A percentile compares a stretch with the other conserved stretches of the same genome.
phyloP scores from a whole-genome alignment of 2,329 filamentous ascomycete genomes.

The Cercospora sp. region DNA sequence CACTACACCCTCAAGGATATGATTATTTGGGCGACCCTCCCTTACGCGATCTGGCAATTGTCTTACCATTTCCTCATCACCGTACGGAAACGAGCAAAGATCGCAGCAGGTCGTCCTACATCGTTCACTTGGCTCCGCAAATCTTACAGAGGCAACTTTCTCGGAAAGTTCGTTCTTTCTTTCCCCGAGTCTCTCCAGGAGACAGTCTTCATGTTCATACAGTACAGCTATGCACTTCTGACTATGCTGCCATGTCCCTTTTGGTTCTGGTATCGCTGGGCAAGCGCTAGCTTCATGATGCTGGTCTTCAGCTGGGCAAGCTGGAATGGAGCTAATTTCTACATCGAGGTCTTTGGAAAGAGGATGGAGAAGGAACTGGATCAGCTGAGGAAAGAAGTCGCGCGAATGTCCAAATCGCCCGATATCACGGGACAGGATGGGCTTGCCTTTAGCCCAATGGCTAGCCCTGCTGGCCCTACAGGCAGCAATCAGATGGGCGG shows the following conservation, averaged over 20 bases:
- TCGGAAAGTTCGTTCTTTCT: slow-evolving; percentile 79
- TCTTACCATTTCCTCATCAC: slow-evolving; percentile 94
- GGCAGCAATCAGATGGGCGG: slow-evolving; percentile 1
- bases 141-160: slow-evolving; percentile 85
- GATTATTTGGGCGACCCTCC: slow-evolving; percentile 91
- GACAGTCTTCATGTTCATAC: slow-evolving; percentile 90
- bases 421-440: slow-evolving; percentile 31
- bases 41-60: slow-evolving; percentile 91
- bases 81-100: slow-evolving; percentile 90
- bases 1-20: slow-evolving; percentile 77
- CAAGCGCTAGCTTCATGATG: slow-evolving; percentile 73
- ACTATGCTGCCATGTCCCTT: slow-evolving; percentile 94
- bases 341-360: slow-evolving; percentile 97
- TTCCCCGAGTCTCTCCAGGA: slow-evolving; percentile 78
- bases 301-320: slow-evolving; percentile 91
- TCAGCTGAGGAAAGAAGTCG: slow-evolving; percentile 79
- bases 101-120: slow-evolving; percentile 89
- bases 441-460: slow-evolving; percentile 28
- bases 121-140: slow-evolving; percentile 96
- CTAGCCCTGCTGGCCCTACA: slow-evolving; percentile 32
- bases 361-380: slow-evolving; percentile 96
- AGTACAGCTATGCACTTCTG: slow-evolving; percentile 84
- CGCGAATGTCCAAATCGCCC: slow-evolving; percentile 35
- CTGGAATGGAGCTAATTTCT: slow-evolving; percentile 95
- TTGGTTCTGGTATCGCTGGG: slow-evolving; percentile 89